Conservation (phyloP, 139 green algal species). For the Ettlia oleoabundans region DNA sequence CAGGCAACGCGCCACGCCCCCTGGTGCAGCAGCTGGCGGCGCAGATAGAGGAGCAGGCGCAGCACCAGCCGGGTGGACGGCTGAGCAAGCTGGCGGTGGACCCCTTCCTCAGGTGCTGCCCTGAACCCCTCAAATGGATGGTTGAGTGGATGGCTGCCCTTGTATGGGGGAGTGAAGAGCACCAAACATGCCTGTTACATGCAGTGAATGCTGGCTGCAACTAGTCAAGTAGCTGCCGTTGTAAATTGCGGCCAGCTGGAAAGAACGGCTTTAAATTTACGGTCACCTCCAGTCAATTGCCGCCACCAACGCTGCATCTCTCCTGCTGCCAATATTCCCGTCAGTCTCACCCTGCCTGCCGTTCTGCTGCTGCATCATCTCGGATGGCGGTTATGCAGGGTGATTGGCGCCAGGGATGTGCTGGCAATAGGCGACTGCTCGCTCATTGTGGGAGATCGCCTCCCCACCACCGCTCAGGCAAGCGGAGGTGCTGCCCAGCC, state of each 20-base stretch:
- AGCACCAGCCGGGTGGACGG: background rate
- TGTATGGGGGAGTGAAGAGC: no score
- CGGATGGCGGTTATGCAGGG: no score
- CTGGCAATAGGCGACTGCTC: conserved; percentile 69
- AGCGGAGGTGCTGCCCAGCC: background rate
- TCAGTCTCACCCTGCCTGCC: no score
- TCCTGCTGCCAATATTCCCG: no score
- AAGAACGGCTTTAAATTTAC: no score
- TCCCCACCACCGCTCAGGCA: conserved; percentile 71
- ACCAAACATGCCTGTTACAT: background rate
- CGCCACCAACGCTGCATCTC: no score
- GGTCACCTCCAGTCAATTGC: no score
- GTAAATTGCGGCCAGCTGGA: no score
- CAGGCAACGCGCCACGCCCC: conserved; percentile 51
- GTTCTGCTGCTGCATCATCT: no score
- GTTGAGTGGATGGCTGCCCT: background rate
- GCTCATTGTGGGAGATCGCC: conserved; percentile 43
- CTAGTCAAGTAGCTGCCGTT: no score
- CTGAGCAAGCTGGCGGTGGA: conserved; percentile 69
- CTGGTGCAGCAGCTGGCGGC: conserved; percentile 14
- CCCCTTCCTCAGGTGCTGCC: conserved; percentile 54
- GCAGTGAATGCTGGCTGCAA: no score
- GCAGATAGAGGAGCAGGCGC: conserved; percentile 28
- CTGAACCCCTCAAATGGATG: background rate
- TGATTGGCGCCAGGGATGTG: conserved; percentile 66